These are phyloP conservation scores for Akanthomyces uredinophilus DNA, from an alignment of 2,329 filamentous ascomycete genomes.

Conservation along the genomic window DNA sequence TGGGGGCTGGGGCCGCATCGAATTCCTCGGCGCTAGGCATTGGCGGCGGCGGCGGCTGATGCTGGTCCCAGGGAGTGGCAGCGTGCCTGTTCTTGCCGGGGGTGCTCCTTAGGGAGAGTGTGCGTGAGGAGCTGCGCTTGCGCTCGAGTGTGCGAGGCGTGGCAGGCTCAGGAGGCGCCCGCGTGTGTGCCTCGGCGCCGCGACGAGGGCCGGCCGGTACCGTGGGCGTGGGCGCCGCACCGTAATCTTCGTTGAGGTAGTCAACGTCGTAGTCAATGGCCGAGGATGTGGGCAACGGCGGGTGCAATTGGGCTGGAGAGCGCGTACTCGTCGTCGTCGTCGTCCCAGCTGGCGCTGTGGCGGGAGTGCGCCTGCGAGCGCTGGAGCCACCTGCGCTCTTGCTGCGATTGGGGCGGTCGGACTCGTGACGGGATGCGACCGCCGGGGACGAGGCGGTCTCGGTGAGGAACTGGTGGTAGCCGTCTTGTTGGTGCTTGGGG, in stretches of 20 bases:
- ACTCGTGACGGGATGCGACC: not conserved
- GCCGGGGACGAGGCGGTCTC: not conserved
- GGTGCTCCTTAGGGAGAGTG: constrained; percentile 6
- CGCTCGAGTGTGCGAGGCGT: not conserved
- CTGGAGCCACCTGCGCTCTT: constrained; percentile 21
- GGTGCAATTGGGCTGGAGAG: not conserved
- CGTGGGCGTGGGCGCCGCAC: constrained; percentile 8
- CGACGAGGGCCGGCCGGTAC: constrained; percentile 7
- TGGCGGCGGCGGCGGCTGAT: constrained; percentile 20
- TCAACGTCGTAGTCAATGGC: constrained; percentile 15
- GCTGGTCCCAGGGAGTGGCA: not conserved
- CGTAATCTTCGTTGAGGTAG: constrained; percentile 9
- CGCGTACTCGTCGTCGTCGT: not conserved
- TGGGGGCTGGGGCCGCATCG: constrained; percentile 53
- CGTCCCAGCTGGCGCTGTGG: not conserved
- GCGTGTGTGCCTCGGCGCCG: not conserved
- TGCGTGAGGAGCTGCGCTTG: constrained; percentile 5
- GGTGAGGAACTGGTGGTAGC: constrained; percentile 8
- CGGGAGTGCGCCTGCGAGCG: not conserved
- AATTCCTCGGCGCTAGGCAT: constrained; percentile 33
- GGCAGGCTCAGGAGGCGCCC: not conserved
- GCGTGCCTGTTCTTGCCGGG: constrained; percentile 2
- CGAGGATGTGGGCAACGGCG: constrained; percentile 14
- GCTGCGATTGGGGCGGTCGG: constrained; percentile 18
- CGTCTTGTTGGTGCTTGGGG: constrained; percentile 3